Evolutionary conservation across 2,329 filamentous ascomycete genomes (phyloP), one percentile per base, ranked within the genome.

Genomic region (Fonsecaea pedrosoi): DNA sequence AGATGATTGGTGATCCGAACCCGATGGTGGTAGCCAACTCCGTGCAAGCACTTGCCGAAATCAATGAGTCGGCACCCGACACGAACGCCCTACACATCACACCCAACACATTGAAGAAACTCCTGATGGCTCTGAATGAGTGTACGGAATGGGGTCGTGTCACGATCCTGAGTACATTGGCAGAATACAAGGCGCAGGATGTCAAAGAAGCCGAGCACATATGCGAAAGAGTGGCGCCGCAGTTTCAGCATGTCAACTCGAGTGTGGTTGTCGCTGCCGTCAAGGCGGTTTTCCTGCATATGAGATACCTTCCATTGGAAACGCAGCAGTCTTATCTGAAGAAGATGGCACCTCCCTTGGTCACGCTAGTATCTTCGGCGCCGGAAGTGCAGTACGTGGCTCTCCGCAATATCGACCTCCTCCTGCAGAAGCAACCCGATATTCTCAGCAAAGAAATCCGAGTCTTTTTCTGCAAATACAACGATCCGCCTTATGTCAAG

Each of bases 401-500:
- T 13, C 82, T 99, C 58, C 86, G 94, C 70, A 99, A 99, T 78
- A 99, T 99, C 75, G 95, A 99, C 73, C 87, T 99, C 38, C 85
- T 99, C 5, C 85, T 99, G 32, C 95, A 99, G 79, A 95, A 96
- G 73, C 94, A 97, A 78, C 93, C 95, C 10, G 94, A 97, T 73
- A 97, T 99, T 64, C 85, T 99, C 9, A 96, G 92, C 84, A 98
- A 98, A 79, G 95, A 99, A 79, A 88, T 99, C 75, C 89, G 95
- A 54, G 95, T 99, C 8, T 99, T 99, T 82, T 99, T 99, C 82
- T 99, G 95, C 89, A 99, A 99, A 82, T 99, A 99, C 83, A 98
- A 98, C 77, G 95, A 99, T 74, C 94, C 95, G 1, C 93, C 93
- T 25, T 99, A 99, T 77, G 89, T 99, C 74, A 99, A 99, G 80